These are phyloP conservation scores for Amphicarpaea edgeworthii DNA, from an alignment of 306 rosid species.

Conservation along the genomic window DNA sequence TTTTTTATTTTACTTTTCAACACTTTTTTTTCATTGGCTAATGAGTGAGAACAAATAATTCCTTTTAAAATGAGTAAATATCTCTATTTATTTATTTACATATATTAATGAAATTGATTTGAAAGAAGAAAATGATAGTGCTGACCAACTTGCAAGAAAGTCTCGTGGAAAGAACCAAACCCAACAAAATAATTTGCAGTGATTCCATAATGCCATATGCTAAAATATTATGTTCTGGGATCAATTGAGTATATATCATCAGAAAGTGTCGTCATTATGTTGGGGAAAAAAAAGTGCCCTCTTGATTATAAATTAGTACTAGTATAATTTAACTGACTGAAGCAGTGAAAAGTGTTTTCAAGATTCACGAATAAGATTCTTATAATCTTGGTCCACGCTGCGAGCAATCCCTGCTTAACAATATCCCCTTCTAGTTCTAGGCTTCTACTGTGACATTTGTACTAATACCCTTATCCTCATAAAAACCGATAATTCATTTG, in stretches of 20 bases:
- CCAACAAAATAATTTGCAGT: slow-evolving; percentile 17
- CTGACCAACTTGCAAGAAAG: not conserved
- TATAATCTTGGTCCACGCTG: not conserved
- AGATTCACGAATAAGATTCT: not conserved
- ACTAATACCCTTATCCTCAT: not conserved
- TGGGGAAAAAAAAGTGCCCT: not conserved
- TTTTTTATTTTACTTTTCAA: not conserved
- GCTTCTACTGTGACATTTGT: not conserved
- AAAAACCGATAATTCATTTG: not conserved
- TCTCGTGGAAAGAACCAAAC: not conserved
- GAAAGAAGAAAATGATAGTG: not conserved
- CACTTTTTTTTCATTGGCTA: not conserved
- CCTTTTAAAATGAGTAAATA: not conserved
- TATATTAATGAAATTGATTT: no score
- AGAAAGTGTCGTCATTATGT: slow-evolving; percentile 16
- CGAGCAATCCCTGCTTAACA: not conserved
- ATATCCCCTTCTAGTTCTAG: not conserved
- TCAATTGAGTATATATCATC: not conserved
- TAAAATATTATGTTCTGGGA: not conserved
- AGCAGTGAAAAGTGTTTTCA: not conserved
- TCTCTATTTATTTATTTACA: not conserved
- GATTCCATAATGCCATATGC: not conserved
- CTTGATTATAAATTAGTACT: not conserved
- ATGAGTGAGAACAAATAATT: not conserved
- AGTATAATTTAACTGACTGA: not conserved